phyloP scores from a whole-genome alignment of 139 green algal genomes.

The Nannochloris sp. region DNA sequence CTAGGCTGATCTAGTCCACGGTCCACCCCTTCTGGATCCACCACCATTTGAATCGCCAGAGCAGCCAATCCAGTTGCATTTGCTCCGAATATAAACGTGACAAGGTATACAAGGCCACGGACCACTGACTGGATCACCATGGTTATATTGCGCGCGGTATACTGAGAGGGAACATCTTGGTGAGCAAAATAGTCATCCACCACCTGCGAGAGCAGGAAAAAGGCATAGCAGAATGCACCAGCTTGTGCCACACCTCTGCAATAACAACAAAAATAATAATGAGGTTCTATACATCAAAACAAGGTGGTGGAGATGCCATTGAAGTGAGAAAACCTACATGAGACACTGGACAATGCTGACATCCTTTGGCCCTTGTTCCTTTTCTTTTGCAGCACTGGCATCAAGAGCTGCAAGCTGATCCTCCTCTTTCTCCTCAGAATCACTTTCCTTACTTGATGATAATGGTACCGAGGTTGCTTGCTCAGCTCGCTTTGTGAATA shows the following conservation, averaged over 20 bases:
- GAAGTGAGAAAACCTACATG: conserved; percentile 13
- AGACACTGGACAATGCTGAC: conserved; percentile 14
- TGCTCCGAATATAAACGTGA: conserved; percentile 49
- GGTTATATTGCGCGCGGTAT: conserved; percentile 41
- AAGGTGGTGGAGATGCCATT: not conserved
- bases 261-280: conserved; percentile 3
- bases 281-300: not conserved
- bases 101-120: conserved; percentile 37
- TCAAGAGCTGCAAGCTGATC: not conserved
- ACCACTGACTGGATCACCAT: conserved; percentile 37
- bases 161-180: conserved; percentile 30
- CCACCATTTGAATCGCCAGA: not conserved
- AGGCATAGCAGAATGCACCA: conserved; percentile 15
- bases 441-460: not conserved
- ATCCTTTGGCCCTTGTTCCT: not conserved
- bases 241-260: conserved; percentile 30
- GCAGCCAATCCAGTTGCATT: conserved; percentile 35
- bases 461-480: conserved; percentile 8
- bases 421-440: conserved; percentile 14
- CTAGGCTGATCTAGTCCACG: not conserved
- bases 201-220: conserved; percentile 12
- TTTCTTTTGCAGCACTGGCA: not conserved
- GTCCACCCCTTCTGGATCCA: not conserved
- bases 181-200: conserved; percentile 35
- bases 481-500: conserved; percentile 24